Percentiles rank a stretch among this genome's conserved stretches.
Evolutionary conservation across 768 basidiomycete species (phyloP).

Genomic region (Suillus subalutaceus): DNA sequence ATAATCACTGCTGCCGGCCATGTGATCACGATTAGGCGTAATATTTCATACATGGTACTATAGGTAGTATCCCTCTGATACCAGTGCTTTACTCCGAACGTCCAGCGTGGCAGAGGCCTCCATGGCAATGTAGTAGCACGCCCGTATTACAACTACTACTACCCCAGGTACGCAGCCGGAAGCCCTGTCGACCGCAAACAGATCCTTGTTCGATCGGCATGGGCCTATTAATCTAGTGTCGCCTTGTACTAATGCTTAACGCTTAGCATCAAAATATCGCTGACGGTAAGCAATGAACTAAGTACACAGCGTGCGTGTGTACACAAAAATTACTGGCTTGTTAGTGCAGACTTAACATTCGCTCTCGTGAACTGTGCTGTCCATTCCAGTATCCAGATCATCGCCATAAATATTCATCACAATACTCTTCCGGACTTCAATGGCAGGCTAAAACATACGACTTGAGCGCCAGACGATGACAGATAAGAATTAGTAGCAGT

Average conservation of each 20-base stretch:
- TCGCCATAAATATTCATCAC: slow-evolving; percentile 1
- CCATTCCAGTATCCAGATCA: neutral
- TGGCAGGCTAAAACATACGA: neutral
- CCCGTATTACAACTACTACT: neutral
- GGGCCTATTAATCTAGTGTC: neutral
- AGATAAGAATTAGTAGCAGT: neutral
- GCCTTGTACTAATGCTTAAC: neutral
- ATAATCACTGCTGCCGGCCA: too few relatives aligned
- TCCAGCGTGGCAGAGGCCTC: too few relatives aligned
- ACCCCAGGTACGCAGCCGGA: too few relatives aligned
- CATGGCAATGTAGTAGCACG: too few relatives aligned
- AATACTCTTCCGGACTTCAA: slow-evolving; percentile 1
- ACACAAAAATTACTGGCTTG: neutral
- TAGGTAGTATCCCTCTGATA: too few relatives aligned
- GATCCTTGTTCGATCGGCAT: neutral
- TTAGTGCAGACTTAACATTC: neutral
- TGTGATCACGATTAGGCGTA: neutral
- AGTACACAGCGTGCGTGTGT: neutral
- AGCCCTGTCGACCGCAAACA: neutral
- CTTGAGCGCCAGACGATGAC: neutral
- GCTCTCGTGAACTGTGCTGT: neutral
- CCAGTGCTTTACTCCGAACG: too few relatives aligned
- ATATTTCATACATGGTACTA: neutral
- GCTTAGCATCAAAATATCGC: neutral
- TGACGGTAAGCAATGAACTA: neutral